These are phyloP conservation scores for Claviceps purpurea DNA, from an alignment of 2,329 filamentous ascomycete species.

Conservation along the genomic window DNA sequence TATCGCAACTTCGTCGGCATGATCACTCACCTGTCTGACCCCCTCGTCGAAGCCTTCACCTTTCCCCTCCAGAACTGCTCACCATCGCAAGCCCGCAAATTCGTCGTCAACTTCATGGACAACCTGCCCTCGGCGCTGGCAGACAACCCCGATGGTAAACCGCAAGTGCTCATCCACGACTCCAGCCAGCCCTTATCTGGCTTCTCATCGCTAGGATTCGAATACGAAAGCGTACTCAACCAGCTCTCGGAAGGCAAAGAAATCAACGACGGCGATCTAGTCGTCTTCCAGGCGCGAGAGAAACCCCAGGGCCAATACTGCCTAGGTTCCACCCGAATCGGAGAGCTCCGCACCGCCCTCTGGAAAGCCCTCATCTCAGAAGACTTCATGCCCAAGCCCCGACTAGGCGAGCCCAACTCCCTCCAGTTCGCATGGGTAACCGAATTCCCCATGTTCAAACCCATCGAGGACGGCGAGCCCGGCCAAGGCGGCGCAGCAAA, in stretches of 20 bases:
- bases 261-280: conserved; percentile 51
- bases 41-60: conserved; percentile 63
- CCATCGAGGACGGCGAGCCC: conserved; percentile 45
- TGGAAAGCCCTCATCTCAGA: conserved; percentile 56
- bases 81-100: conserved; percentile 39
- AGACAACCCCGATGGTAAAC: conserved; percentile 61
- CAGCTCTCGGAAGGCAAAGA: conserved; percentile 26
- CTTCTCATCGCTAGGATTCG: conserved; percentile 57
- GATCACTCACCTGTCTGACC: conserved; percentile 55
- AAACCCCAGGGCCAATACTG: conserved; percentile 42
- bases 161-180: conserved; percentile 67
- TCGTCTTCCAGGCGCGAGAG: conserved; percentile 69
- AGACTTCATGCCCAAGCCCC: conserved; percentile 35
- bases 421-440: conserved; percentile 73
- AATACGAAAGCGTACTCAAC: conserved; percentile 45
- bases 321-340: conserved; percentile 54
- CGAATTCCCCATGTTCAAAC: conserved; percentile 87
- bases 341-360: conserved; percentile 57
- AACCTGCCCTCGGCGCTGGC: conserved; percentile 43
- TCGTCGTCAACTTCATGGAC: conserved; percentile 60
- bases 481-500: conserved; percentile 74
- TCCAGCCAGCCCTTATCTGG: conserved; percentile 60
- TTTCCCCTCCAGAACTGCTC: conserved; percentile 44
- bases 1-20: conserved; percentile 56
- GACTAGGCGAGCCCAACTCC: conserved; percentile 22